Evolutionary conservation across 805 yeast species (phyloP).

Genomic region (Cyberlindnera mrakii): DNA sequence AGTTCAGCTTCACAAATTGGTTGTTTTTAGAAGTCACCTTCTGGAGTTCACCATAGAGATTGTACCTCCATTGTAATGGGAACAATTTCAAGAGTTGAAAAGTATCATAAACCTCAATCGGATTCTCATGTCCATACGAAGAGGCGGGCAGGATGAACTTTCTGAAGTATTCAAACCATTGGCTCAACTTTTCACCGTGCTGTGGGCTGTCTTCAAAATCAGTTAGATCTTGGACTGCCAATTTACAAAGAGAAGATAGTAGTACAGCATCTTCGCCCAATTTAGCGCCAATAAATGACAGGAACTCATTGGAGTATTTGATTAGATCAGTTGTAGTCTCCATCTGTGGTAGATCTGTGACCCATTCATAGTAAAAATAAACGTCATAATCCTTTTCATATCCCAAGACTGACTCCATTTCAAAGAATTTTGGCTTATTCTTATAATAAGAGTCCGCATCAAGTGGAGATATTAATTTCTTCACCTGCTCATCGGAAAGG

Average conservation of each 20-base stretch:
- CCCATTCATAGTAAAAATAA: constrained; percentile 50
- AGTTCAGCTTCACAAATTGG: constrained; percentile 50
- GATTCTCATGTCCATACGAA: constrained; percentile 43
- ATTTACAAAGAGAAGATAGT: constrained; percentile 53
- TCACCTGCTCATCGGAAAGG: constrained; percentile 6
- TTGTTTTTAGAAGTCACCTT: constrained; percentile 50
- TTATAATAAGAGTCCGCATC: too few relatives aligned
- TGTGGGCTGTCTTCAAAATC: constrained; percentile 6
- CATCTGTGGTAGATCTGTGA: constrained; percentile 31
- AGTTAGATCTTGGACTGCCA: constrained; percentile 39
- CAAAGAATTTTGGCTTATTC: too few relatives aligned
- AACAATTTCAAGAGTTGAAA: constrained; percentile 47
- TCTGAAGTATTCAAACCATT: constrained; percentile 60
- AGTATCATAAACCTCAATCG: constrained; percentile 55
- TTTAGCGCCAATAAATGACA: constrained; percentile 50
- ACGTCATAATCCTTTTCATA: background rate
- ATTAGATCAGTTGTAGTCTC: constrained; percentile 38
- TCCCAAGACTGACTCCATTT: background rate
- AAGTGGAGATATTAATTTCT: constrained; percentile 9
- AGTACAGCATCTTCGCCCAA: constrained; percentile 43
- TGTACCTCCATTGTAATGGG: constrained; percentile 60
- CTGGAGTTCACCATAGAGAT: constrained; percentile 74
- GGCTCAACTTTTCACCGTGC: constrained; percentile 17
- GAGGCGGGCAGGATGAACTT: constrained; percentile 58
- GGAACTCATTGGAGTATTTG: constrained; percentile 38